These are phyloP conservation scores for Lentinula edodes DNA, from an alignment of 768 basidiomycete species.

Conservation along the genomic window DNA sequence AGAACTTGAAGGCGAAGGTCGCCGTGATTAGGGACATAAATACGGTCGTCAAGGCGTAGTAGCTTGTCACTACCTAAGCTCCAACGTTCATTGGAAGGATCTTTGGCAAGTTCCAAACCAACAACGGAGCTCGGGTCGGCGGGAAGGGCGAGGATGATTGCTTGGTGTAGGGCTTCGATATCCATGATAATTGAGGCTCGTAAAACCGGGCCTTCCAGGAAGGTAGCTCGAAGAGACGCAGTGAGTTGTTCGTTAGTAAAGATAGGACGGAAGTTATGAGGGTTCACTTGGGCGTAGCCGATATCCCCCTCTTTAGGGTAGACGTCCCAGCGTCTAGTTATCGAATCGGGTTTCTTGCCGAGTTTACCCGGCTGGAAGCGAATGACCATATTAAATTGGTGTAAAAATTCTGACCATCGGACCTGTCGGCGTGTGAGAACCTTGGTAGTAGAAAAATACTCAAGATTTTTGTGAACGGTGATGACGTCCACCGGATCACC, in stretches of 20 bases:
- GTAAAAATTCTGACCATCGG: neutral
- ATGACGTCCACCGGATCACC: neutral
- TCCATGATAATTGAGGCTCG: conserved; percentile 13
- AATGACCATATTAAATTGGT: neutral
- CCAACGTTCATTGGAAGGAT: neutral
- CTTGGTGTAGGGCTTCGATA: conserved; percentile 13
- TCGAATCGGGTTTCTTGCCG: conserved; percentile 17
- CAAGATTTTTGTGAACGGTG: neutral
- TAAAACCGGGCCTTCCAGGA: conserved; percentile 10
- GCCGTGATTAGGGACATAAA: conserved; percentile 6
- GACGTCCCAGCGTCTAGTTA: conserved; percentile 20
- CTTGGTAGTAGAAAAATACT: neutral
- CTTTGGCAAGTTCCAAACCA: neutral
- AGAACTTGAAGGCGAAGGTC: conserved; percentile 20
- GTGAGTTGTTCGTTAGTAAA: conserved; percentile 17
- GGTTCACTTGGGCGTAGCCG: conserved; percentile 17
- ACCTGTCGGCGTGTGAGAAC: neutral
- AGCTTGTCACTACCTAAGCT: neutral
- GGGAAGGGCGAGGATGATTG: conserved; percentile 9
- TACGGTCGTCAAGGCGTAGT: neutral
- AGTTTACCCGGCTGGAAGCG: conserved; percentile 6
- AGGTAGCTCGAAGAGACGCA: conserved; percentile 13
- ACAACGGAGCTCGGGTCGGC: neutral
- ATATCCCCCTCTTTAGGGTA: conserved; percentile 22
- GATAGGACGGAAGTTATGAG: conserved; percentile 16